Conservation (phyloP, 2,329 filamentous ascomycete species). For the Thermochaetoides dissita region DNA sequence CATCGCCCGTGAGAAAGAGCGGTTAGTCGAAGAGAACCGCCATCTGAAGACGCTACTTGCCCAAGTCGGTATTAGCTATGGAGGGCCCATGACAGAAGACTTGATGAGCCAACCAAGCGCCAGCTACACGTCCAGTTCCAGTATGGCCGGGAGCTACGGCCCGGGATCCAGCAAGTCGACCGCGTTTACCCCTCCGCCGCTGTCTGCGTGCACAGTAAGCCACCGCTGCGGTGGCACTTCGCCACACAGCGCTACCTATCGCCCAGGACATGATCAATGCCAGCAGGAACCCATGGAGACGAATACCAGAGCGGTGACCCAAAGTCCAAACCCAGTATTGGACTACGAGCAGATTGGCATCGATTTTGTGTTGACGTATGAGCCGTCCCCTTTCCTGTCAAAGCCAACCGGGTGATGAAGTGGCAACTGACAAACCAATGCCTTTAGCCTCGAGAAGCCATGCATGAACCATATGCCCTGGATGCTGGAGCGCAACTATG, state of each 20-base stretch:
- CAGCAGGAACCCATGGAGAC: slow-evolving; percentile 9
- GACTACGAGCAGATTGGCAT: slow-evolving; percentile 76
- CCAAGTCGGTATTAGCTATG: slow-evolving; percentile 35
- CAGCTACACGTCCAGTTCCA: slow-evolving; percentile 38
- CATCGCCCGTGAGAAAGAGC: slow-evolving; percentile 61
- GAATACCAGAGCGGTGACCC: slow-evolving; percentile 15
- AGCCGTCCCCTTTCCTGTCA: slow-evolving; percentile 25
- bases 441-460: slow-evolving; percentile 69
- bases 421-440: slow-evolving; percentile 9
- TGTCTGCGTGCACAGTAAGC: slow-evolving; percentile 13
- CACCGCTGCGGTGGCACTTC: slow-evolving; percentile 12
- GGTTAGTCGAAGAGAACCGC: slow-evolving; percentile 64
- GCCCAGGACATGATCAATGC: slow-evolving; percentile 19
- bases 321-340: slow-evolving; percentile 29
- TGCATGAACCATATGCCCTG: slow-evolving; percentile 87
- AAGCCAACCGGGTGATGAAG: not conserved
- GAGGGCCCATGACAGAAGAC: slow-evolving; percentile 25
- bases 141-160: slow-evolving; percentile 49
- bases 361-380: slow-evolving; percentile 86
- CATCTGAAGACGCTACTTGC: slow-evolving; percentile 47
- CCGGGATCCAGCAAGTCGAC: slow-evolving; percentile 24
- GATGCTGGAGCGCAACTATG: slow-evolving; percentile 47
- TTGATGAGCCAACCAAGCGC: slow-evolving; percentile 31
- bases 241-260: slow-evolving; percentile 16
- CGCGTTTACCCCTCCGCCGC: slow-evolving; percentile 33